Percentiles rank a stretch among this genome's conserved stretches.
phyloP scores from a whole-genome alignment of 306 rosid species.

The Cicer bijugum region DNA sequence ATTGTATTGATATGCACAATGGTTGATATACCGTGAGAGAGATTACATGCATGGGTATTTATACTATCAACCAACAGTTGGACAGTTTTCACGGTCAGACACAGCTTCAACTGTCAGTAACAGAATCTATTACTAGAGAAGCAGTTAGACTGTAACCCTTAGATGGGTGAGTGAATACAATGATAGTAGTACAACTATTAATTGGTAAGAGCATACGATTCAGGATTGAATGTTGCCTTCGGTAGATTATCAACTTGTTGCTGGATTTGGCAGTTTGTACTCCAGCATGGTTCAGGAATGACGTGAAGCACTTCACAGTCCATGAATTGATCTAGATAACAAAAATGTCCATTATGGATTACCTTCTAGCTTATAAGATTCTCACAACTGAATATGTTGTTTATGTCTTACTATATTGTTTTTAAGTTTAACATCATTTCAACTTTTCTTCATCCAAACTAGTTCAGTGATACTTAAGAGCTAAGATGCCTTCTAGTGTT shows the following conservation, averaged over 20 bases:
- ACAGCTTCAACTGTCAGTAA: too few relatives aligned
- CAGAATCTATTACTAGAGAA: too few relatives aligned
- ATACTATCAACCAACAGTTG: background rate
- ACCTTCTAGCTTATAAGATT: too few relatives aligned
- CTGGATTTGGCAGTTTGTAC: slow-evolving; percentile 13
- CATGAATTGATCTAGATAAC: background rate
- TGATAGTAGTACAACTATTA: too few relatives aligned
- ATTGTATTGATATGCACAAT: background rate
- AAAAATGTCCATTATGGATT: background rate
- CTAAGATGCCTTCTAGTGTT: slow-evolving; percentile 8
- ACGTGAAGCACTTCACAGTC: background rate
- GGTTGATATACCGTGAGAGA: background rate
- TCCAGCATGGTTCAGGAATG: slow-evolving; percentile 21
- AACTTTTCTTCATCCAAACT: background rate
- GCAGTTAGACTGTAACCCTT: too few relatives aligned
- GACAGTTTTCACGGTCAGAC: background rate
- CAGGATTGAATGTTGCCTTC: too few relatives aligned
- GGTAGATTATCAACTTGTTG: background rate
- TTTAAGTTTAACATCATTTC: too few relatives aligned
- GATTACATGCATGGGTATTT: background rate
- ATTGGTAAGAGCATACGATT: background rate
- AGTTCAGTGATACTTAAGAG: background rate
- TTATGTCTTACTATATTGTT: too few relatives aligned
- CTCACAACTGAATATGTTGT: too few relatives aligned
- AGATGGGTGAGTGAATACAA: too few relatives aligned